Evolutionary conservation across 179 eudicot genomes (phyloP).

Genomic region (Amaranthus tricolor): DNA sequence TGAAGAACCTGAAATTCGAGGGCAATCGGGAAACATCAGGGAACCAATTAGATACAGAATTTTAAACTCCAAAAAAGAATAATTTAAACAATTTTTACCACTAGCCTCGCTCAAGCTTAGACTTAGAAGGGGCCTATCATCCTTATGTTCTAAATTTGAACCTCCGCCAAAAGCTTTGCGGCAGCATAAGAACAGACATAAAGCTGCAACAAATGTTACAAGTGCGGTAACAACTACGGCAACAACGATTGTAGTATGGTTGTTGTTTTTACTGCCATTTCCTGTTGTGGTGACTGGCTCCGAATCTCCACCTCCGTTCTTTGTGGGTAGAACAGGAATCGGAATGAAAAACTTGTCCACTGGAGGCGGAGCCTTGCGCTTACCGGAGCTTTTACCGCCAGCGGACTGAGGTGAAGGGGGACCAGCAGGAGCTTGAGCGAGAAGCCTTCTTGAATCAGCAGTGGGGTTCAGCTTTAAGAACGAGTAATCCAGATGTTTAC

Average conservation of each 20-base stretch:
- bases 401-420: conserved; percentile 25
- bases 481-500: conserved; percentile 31
- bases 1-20: conserved; percentile 49
- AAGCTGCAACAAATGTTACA: conserved; percentile 52
- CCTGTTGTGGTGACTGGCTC: conserved; percentile 17
- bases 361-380: conserved; percentile 28
- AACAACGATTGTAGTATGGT: conserved; percentile 40
- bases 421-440: conserved; percentile 30
- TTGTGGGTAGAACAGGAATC: conserved; percentile 11
- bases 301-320: conserved; percentile 24
- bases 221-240: conserved; percentile 67
- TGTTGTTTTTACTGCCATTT: conserved; percentile 22
- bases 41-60: conserved; percentile 1
- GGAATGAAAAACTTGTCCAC: conserved; percentile 19
- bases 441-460: conserved; percentile 36
- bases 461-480: conserved; percentile 26
- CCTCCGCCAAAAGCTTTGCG: conserved; percentile 38
- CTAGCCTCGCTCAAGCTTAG: conserved; percentile 55
- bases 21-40: conserved; percentile 26
- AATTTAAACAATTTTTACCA: conserved; percentile 30
- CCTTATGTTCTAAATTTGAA: conserved; percentile 46
- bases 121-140: conserved; percentile 83
- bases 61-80: conserved; percentile 2
- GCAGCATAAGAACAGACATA: conserved; percentile 52
- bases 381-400: conserved; percentile 14